These are phyloP conservation scores for Phytophthora cactorum DNA, from an alignment of 352 stramenopile genomes.

Conservation along the genomic window DNA sequence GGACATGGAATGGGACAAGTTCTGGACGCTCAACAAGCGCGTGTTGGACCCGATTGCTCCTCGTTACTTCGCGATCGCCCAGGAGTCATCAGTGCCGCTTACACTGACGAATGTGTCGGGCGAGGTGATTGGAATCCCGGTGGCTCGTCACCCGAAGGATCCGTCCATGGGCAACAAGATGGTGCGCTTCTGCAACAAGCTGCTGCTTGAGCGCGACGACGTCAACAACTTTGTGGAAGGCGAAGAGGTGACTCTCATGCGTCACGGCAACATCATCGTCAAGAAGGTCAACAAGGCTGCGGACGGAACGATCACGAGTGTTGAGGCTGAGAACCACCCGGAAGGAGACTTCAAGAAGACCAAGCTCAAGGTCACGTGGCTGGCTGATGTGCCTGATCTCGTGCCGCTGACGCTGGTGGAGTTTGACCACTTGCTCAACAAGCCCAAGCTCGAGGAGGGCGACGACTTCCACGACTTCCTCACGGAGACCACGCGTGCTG, in stretches of 20 bases:
- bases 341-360: conserved; percentile 95
- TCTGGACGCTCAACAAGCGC: conserved; percentile 99
- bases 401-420: conserved; percentile 94
- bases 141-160: conserved; percentile 85
- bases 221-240: conserved; percentile 93
- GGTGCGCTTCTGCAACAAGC: conserved; percentile 86
- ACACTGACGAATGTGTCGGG: conserved; percentile 81
- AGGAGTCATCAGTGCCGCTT: conserved; percentile 87
- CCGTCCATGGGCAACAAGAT: conserved; percentile 82
- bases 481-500: conserved; percentile 95
- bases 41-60: conserved; percentile 95
- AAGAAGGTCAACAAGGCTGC: conserved; percentile 72
- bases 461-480: conserved; percentile 98
- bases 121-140: conserved; percentile 66
- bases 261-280: conserved; percentile 94
- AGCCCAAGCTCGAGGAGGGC: conserved; percentile 98
- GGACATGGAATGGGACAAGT: conserved; percentile 99
- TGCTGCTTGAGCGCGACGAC: conserved; percentile 97
- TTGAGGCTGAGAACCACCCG: conserved; percentile 81
- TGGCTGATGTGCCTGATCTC: conserved; percentile 91
- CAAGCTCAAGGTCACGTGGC: conserved; percentile 97
- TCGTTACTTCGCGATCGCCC: conserved; percentile 98
- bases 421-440: conserved; percentile 99
- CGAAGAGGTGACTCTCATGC: conserved; percentile 98
- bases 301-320: conserved; percentile 54